Evolutionary conservation across 2,329 filamentous ascomycete genomes (phyloP), one percentile per base, ranked within the genome.

Genomic region (Aspergillus novofumigatus): DNA sequence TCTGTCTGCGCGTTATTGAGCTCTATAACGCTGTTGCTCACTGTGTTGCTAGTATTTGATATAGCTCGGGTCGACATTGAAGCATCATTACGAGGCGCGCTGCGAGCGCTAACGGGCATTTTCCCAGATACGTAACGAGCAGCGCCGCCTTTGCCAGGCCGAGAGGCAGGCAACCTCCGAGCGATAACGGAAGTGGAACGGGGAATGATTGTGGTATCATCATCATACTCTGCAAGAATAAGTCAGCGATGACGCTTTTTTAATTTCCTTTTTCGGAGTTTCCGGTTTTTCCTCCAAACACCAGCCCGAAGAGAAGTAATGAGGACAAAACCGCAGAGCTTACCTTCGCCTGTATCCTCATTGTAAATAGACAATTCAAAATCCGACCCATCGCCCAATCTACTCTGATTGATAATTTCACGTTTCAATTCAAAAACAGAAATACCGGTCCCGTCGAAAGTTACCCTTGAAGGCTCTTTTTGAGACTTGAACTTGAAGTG

Each of bases 401-500:
- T 91, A 76, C 91, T 95, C 75, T 93, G 90, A 75, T 85, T 87
- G 80, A 99, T 99, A 71, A 99, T 99, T 78, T 97, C 94, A 80
- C 93, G 90, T 80, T 99, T 99, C 72, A 99, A 83, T 74, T 99
- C 95, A 78, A 97, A 99, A 62, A 97, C 94, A 60, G 93, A 96
- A 72, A 97, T 96, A 76, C 91, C 91, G 68, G 93, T 97, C 72
- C 94, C 94, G 77, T 99, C 93, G 76, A 99, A 97, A 71, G 92
- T 90, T 69, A 99, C 92, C 71, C 92, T 87, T 57, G 91, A 91
- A 59, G 92, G 91, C 73, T 97, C 94, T 80, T 92, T 97, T 74
- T 95, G 92, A 67, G 93, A 97, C 80, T 97, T 97, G 87, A 99
- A 99, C 80, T 96, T 96, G 90, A 97, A 99, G 79, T 97, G 97